Evolutionary conservation across 148 eudicot genomes (phyloP), one percentile per base, ranked within the genome.

Genomic region (Fallopia convolvulus): DNA sequence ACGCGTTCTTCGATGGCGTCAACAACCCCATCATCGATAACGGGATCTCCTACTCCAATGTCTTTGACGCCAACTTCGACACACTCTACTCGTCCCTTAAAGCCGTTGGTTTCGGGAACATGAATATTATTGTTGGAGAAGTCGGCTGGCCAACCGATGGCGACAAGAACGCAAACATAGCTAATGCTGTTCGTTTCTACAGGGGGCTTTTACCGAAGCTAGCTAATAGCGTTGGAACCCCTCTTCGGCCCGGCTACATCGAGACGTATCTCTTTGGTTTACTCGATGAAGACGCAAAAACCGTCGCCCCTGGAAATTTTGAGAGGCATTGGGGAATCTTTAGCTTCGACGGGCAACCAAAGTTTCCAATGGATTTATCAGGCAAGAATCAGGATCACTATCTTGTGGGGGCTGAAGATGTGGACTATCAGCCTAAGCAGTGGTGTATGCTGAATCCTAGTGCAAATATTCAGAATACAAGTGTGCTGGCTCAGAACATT

Each of bases 91-190:
- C 0, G 85, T 97, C 48, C 50, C 41, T 89, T 10, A 88, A 77
- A 42, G 88, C 87, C 1, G 82, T 74, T 0, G 97, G 97, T 0
- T 84, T 26, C 20, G 89, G 88, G 1, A 81, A 85, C 77, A 75
- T 92, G 76, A 65, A 90, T 0, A 86, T 94, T 10, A 74, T 94
- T 11, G 88, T 94, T 0, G 99, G 99, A 3, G 99, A 94, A 76
- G 90, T 94, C 3, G 99, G 99, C 5, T 94, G 99, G 99, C 99
- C 99, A 1, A 94, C 99, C 2, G 88, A 92, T 8, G 99, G 99
- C 8, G 97, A 94, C 77, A 84, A 80, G 39, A 85, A 92, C 12
- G 99, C 94, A 3, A 94, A 89, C 46, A 41, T 82, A 12, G 78
- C 85, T 32, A 79, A 70, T 30, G 96, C 99, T 15, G 10, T 79